phyloP scores from a whole-genome alignment of 2,329 filamentous ascomycete genomes.

The Paraphaeosphaeria sporulosa region DNA sequence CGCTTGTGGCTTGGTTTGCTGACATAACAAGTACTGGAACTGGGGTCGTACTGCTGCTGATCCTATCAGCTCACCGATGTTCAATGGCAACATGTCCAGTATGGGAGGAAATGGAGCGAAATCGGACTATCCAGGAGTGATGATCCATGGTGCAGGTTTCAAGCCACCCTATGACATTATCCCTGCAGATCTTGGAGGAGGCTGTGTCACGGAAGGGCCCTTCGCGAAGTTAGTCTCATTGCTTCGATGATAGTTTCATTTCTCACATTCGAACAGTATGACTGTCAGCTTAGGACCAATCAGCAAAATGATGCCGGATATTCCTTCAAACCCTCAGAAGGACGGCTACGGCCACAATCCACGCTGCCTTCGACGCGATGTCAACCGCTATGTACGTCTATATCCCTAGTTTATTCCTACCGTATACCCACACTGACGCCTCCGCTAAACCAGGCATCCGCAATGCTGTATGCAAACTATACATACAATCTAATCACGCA shows the following conservation, averaged over 20 bases:
- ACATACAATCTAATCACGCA: slow-evolving; percentile 29
- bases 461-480: slow-evolving; percentile 26
- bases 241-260: neutral
- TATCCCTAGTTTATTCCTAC: neutral
- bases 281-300: slow-evolving; percentile 57
- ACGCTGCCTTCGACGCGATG: slow-evolving; percentile 46
- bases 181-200: slow-evolving; percentile 60
- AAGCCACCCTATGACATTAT: slow-evolving; percentile 40
- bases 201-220: slow-evolving; percentile 60
- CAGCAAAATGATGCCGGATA: slow-evolving; percentile 36
- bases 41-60: slow-evolving; percentile 30
- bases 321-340: slow-evolving; percentile 35
- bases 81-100: slow-evolving; percentile 61
- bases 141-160: slow-evolving; percentile 16
- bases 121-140: slow-evolving; percentile 25
- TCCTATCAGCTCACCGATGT: slow-evolving; percentile 56
- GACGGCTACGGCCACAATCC: slow-evolving; percentile 36
- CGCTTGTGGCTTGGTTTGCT: neutral
- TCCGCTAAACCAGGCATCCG: slow-evolving; percentile 10
- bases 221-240: slow-evolving; percentile 51
- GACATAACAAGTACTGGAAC: slow-evolving; percentile 27
- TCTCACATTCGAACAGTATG: slow-evolving; percentile 19
- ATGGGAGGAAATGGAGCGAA: slow-evolving; percentile 54
- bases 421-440: neutral
- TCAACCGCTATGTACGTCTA: slow-evolving; percentile 29